Evolutionary conservation across 768 basidiomycete genomes (phyloP).

Genomic region (Russula sp.): DNA sequence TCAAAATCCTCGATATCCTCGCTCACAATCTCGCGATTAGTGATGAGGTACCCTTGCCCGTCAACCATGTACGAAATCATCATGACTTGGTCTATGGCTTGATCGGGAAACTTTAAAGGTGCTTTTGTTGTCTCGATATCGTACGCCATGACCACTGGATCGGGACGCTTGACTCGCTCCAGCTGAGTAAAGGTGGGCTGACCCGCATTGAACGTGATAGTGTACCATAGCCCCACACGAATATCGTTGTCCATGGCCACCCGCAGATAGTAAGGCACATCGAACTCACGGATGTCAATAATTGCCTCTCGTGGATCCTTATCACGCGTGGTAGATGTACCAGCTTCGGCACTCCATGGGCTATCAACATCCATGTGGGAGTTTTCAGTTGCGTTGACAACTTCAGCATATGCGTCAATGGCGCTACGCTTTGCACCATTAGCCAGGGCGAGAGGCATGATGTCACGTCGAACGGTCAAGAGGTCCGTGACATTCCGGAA

Average conservation of each 20-base stretch:
- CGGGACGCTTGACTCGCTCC: constrained; percentile 95
- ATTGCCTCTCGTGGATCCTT: constrained; percentile 88
- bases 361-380: constrained; percentile 70
- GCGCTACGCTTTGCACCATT: constrained; percentile 93
- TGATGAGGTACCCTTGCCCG: constrained; percentile 95
- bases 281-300: constrained; percentile 92
- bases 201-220: constrained; percentile 77
- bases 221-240: constrained; percentile 98
- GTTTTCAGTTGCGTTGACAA: constrained; percentile 67
- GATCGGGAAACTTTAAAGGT: constrained; percentile 99
- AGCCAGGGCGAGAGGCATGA: constrained; percentile 83
- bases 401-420: constrained; percentile 96
- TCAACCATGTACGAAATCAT: constrained; percentile 99
- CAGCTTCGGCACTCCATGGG: constrained; percentile 52
- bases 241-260: constrained; percentile 99
- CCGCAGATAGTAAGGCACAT: constrained; percentile 95
- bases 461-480: constrained; percentile 78
- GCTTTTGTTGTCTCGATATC: constrained; percentile 99
- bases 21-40: constrained; percentile 93
- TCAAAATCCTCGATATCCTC: constrained; percentile 99
- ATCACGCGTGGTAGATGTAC: constrained; percentile 48
- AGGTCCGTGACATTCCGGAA: constrained; percentile 96
- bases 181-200: constrained; percentile 70
- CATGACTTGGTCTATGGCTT: constrained; percentile 96
- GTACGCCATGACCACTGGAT: constrained; percentile 97